Evolutionary conservation across 129 eudicot species (phyloP).

Genomic region (Tagetes patula): DNA sequence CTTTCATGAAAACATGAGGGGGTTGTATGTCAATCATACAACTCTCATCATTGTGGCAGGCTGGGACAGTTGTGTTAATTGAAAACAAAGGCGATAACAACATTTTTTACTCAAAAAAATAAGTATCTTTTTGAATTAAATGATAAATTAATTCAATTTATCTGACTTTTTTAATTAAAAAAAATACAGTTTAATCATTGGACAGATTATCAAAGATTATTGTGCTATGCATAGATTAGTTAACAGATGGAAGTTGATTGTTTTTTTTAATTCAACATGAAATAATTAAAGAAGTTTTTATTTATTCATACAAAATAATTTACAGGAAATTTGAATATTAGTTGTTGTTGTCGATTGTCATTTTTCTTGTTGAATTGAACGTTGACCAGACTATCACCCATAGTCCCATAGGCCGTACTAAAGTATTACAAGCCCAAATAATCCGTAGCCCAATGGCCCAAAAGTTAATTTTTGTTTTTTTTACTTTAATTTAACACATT

Average conservation of each 20-base stretch:
- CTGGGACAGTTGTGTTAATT: conserved; percentile 40
- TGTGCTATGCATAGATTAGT: no score
- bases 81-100: not conserved
- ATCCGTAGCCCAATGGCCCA: no score
- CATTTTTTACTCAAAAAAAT: conserved; percentile 29
- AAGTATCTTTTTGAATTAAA: not conserved
- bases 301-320: no score
- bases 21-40: conserved; percentile 11
- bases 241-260: no score
- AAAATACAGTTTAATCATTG: not conserved
- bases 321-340: not conserved
- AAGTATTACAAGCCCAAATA: no score
- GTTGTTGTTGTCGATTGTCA: not conserved
- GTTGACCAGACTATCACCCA: no score
- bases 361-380: no score
- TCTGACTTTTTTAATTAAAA: not conserved
- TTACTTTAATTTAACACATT: no score
- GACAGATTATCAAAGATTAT: conserved; percentile 1
- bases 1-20: not conserved
- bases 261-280: no score
- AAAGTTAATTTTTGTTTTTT: no score
- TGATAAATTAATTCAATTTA: not conserved
- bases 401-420: no score
- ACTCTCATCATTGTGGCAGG: conserved; percentile 30
- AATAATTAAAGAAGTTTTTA: no score